These are phyloP conservation scores for Sonneratia caseolaris DNA, from an alignment of 345 rosid species.

Conservation along the genomic window DNA sequence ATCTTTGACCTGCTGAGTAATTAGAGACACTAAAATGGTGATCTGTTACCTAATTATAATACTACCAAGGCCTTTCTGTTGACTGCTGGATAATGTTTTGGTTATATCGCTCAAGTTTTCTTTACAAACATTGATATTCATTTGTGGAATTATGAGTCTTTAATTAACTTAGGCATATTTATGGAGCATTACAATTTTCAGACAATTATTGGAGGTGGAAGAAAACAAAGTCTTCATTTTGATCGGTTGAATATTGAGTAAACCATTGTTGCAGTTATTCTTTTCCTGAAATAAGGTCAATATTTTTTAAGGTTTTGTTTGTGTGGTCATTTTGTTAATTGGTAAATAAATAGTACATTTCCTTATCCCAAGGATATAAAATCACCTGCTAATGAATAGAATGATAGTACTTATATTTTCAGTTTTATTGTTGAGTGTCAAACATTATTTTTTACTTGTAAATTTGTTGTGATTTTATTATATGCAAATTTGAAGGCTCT, in stretches of 20 bases:
- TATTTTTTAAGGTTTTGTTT: background rate
- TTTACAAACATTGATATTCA: background rate
- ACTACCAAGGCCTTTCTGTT: background rate
- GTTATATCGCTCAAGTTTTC: background rate
- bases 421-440: background rate
- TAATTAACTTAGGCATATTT: background rate
- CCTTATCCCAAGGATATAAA: no score
- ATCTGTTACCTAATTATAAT: background rate
- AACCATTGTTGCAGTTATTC: background rate
- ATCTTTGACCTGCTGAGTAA: background rate
- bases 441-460: background rate
- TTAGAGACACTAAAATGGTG: background rate
- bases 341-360: background rate
- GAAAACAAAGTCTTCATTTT: background rate
- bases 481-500: constrained; percentile 49
- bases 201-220: background rate
- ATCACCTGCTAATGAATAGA: background rate
- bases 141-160: background rate
- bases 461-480: background rate
- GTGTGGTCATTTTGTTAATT: background rate
- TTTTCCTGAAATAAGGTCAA: background rate
- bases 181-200: background rate
- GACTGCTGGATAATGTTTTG: background rate
- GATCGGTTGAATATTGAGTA: background rate
- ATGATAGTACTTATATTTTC: background rate